Evolutionary conservation across 1,284 basidiomycete genomes (phyloP).

Genomic region (Neonothopanus nambi): DNA sequence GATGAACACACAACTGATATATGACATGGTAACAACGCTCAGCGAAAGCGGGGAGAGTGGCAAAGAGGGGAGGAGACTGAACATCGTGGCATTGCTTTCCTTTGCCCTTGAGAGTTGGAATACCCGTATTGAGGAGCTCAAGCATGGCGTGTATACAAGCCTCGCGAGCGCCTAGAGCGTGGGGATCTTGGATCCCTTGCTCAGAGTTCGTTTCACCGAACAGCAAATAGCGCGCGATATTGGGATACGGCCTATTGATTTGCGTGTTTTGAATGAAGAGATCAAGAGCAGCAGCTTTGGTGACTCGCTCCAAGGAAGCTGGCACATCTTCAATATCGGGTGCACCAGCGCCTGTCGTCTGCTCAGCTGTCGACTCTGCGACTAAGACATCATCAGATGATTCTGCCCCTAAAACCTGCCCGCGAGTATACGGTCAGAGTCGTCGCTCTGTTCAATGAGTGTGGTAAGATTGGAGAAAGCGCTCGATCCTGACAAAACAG

Average conservation of each 20-base stretch:
- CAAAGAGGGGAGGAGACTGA: conserved; percentile 57
- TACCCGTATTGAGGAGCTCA: conserved; percentile 70
- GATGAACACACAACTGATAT: conserved; percentile 85
- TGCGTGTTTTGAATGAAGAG: conserved; percentile 82
- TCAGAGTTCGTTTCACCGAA: conserved; percentile 62
- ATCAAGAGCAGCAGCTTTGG: conserved; percentile 81
- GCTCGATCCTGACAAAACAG: conserved; percentile 60
- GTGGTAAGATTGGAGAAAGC: conserved; percentile 73
- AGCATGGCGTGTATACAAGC: conserved; percentile 85
- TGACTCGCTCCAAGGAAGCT: conserved; percentile 63
- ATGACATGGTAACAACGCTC: conserved; percentile 86
- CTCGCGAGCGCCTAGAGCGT: conserved; percentile 66
- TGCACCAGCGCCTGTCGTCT: conserved; percentile 71
- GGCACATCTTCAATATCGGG: conserved; percentile 49
- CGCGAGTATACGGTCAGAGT: conserved; percentile 84
- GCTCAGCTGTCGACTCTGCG: conserved; percentile 59
- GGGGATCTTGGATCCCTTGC: conserved; percentile 72
- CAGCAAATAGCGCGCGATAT: conserved; percentile 88
- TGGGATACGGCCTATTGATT: conserved; percentile 69
- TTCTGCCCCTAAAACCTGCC: conserved; percentile 73
- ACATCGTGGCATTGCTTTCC: conserved; percentile 39
- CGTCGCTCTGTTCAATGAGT: conserved; percentile 79
- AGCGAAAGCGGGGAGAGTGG: conserved; percentile 75
- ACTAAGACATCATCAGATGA: conserved; percentile 57
- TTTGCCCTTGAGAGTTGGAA: conserved; percentile 54